Conservation (phyloP, 2,329 filamentous ascomycete genomes). For the Trichoderma sp. region DNA sequence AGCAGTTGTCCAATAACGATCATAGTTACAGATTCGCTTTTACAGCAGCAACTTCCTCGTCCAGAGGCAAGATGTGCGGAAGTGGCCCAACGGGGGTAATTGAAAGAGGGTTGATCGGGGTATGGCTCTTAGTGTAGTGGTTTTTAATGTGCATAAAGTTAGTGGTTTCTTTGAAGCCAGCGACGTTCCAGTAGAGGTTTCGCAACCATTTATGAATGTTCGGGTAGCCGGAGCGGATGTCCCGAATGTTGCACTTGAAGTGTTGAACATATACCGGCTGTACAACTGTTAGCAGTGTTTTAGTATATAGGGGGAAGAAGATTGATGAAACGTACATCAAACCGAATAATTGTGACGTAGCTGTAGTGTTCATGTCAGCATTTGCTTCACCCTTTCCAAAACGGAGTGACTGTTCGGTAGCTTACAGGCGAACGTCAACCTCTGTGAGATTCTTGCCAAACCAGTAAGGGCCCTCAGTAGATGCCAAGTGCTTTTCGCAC, state of each 20-base stretch:
- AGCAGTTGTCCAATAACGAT: not conserved
- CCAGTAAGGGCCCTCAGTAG: conserved; percentile 58
- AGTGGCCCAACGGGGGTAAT: conserved; percentile 84
- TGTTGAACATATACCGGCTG: conserved; percentile 73
- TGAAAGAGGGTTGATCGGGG: conserved; percentile 61
- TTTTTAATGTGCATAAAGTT: conserved; percentile 92
- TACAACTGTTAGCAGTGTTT: not conserved
- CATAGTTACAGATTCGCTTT: conserved; percentile 20
- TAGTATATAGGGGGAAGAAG: not conserved
- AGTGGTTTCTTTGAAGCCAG: conserved; percentile 76
- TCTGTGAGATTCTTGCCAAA: conserved; percentile 75
- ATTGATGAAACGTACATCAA: conserved; percentile 45
- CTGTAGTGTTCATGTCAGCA: conserved; percentile 25
- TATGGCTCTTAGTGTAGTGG: conserved; percentile 59
- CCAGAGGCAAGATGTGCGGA: conserved; percentile 72
- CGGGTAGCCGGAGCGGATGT: conserved; percentile 80
- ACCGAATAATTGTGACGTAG: conserved; percentile 67
- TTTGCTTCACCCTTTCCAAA: not conserved
- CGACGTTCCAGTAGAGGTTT: conserved; percentile 75
- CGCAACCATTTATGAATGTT: conserved; percentile 75
- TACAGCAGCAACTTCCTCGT: conserved; percentile 69
- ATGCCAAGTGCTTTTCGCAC: conserved; percentile 65
- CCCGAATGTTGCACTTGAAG: conserved; percentile 80
- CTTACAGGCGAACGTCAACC: conserved; percentile 69
- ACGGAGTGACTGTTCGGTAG: too few relatives aligned